A percentile compares a stretch with the other conserved stretches of the same genome.
Evolutionary conservation across 78 protist species (phyloP).

Genomic region (Mastigamoeba balamuthi): DNA sequence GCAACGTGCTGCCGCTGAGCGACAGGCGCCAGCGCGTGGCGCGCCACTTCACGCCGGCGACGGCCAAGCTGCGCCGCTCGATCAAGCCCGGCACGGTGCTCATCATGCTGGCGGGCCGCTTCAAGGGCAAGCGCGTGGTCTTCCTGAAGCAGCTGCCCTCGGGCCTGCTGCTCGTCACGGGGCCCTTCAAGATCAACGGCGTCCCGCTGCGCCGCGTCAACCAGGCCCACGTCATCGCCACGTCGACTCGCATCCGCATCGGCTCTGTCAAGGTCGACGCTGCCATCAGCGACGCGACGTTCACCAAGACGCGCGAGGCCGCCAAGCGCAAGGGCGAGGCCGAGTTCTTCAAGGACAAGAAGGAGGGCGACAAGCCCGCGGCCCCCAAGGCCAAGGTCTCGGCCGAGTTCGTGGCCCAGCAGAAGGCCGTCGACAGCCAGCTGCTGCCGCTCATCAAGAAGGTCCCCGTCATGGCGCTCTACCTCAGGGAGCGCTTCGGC

Average conservation of each 20-base stretch:
- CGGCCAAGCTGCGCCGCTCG: conserved; percentile 69
- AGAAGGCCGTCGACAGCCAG: conserved; percentile 64
- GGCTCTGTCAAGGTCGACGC: conserved; percentile 39
- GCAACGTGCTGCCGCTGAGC: too few relatives aligned
- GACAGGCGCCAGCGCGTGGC: too few relatives aligned
- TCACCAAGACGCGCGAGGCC: conserved; percentile 10
- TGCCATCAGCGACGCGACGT: conserved; percentile 51
- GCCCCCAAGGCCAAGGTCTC: conserved; percentile 31
- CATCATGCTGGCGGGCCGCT: conserved; percentile 92
- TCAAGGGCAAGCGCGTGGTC: conserved; percentile 91
- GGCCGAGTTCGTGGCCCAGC: conserved; percentile 67
- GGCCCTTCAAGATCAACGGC: conserved; percentile 97
- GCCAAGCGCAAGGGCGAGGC: conserved; percentile 29
- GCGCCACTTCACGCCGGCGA: too few relatives aligned
- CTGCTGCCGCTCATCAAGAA: conserved; percentile 68
- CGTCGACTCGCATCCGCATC: conserved; percentile 88
- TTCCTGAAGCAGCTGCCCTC: conserved; percentile 83
- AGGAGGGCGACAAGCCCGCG: background rate
- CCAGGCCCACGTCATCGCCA: conserved; percentile 93
- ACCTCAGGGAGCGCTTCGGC: conserved; percentile 76
- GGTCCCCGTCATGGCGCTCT: conserved; percentile 45
- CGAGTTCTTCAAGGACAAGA: conserved; percentile 31
- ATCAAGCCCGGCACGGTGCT: conserved; percentile 94
- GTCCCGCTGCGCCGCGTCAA: conserved; percentile 96
- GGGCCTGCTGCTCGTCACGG: conserved; percentile 92